These are phyloP conservation scores for Pelargonium exstipulatum DNA, from an alignment of 441 rosid genomes.

Conservation along the genomic window DNA sequence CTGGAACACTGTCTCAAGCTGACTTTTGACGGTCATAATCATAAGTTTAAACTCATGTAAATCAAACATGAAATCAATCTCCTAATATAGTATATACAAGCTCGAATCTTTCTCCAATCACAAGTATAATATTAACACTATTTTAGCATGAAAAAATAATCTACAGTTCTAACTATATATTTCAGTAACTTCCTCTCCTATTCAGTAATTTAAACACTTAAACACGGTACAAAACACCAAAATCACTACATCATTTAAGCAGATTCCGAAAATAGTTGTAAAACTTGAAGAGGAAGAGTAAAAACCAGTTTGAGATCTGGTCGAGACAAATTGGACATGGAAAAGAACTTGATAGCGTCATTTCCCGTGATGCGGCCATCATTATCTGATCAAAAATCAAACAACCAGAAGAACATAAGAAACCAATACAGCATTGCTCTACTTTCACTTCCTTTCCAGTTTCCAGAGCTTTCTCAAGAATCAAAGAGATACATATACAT, in stretches of 20 bases:
- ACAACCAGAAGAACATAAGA: background rate
- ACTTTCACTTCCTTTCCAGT: background rate
- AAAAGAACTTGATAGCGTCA: slow-evolving; percentile 78
- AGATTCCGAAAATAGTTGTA: background rate
- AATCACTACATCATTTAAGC: background rate
- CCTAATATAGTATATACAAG: background rate
- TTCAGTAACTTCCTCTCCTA: background rate
- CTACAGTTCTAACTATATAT: background rate
- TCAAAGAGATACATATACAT: background rate
- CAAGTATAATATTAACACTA: background rate
- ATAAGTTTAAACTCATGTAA: background rate
- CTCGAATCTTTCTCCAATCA: background rate
- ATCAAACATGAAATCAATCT: background rate
- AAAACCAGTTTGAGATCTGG: slow-evolving; percentile 76
- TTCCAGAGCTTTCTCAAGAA: background rate
- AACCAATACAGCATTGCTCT: background rate
- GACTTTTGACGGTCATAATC: background rate
- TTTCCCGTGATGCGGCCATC: slow-evolving; percentile 82
- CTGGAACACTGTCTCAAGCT: background rate
- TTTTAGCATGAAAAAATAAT: background rate
- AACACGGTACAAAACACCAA: background rate
- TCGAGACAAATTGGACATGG: slow-evolving; percentile 67
- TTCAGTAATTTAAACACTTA: background rate
- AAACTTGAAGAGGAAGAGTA: slow-evolving; percentile 1
- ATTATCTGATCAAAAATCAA: slow-evolving; percentile 41